Base-by-base conservation (phyloP, 805 yeast species). In the Candida oleophila region DNA sequence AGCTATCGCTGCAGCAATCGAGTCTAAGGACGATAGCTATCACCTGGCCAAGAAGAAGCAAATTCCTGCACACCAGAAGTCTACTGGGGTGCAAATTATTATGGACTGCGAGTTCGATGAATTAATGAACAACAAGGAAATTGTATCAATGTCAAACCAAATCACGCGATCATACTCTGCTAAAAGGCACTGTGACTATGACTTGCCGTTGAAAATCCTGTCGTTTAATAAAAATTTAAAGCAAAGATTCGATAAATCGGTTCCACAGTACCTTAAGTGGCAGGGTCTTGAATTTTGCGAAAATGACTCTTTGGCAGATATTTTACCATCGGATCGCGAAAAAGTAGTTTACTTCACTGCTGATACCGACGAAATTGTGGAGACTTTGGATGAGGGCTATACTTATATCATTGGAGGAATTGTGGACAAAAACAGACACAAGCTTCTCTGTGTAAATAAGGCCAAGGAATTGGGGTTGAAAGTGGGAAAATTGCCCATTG, bases 401-500 rank as follows among this genome's bases (percentile, higher is more conserved):
- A 87, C 95, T 0, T 92, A 92, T 55, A 81, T 92, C 38, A 82
- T 92, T 42, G 99, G 99, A 8, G 99, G 98, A 0, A 92, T 92
- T 47, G 98, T 92, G 2, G 99, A 92, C 64, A 92, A 92, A 64
- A 95, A 95, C 49, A 78, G 98, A 55, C 85, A 90, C 68, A 88
- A 89, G 65, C 73, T 76, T 51, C 65, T 92, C 30, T 92, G 99
- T 63, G 74, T 80, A 41, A 77, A 86, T 52, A 94, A 91, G 64
- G 98, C 98, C 0, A 76, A 82, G 53, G 68, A 74, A 48, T 66
- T 87, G 54, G 89, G 91, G 0, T 73, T 92, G 16, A 63, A 73
- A 37, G 87, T 94, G 1, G 91, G 83, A 20, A 78, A 88, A 57
- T 74, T 92, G 43, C 99, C 99, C 3, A 89, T 92, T 46, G 95